A percentile compares a stretch with the other conserved stretches of the same genome.
phyloP scores from a whole-genome alignment of 2,329 filamentous ascomycete species.

The Colletotrichum cuscutae region DNA sequence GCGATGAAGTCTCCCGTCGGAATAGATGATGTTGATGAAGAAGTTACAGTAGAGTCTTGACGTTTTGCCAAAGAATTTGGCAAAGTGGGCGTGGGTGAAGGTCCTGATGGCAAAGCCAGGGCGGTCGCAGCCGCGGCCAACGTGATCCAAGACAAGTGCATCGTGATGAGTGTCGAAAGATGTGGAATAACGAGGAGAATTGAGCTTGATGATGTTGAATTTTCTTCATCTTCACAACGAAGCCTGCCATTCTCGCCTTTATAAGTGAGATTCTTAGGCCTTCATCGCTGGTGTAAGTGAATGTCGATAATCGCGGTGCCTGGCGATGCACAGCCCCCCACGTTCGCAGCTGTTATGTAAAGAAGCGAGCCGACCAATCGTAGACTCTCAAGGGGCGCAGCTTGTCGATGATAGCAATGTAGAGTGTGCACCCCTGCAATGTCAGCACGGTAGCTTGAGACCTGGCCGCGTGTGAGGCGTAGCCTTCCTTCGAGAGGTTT shows the following conservation, averaged over 20 bases:
- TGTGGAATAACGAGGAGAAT: background rate
- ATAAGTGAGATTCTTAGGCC: background rate
- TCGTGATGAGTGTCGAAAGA: background rate
- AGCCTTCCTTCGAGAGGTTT: background rate
- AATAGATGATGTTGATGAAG: background rate
- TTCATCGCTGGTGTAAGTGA: background rate
- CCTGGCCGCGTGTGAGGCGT: background rate
- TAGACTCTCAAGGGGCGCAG: background rate
- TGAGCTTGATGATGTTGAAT: background rate
- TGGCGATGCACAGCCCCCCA: background rate
- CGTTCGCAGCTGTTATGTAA: background rate
- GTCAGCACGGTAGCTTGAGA: background rate
- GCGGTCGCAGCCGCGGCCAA: background rate
- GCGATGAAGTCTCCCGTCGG: conserved; percentile 39
- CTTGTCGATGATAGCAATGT: background rate
- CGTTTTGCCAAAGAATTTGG: background rate
- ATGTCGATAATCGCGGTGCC: background rate
- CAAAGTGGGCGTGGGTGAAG: conserved; percentile 12
- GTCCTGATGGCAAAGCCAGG: background rate
- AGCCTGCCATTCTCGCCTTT: background rate
- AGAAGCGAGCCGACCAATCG: conserved; percentile 5
- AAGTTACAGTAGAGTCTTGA: background rate
- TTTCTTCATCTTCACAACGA: background rate
- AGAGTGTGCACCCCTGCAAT: background rate
- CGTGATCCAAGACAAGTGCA: background rate